These are phyloP conservation scores for Petunia secreta DNA, from an alignment of 257 asterid genomes.

Conservation along the genomic window DNA sequence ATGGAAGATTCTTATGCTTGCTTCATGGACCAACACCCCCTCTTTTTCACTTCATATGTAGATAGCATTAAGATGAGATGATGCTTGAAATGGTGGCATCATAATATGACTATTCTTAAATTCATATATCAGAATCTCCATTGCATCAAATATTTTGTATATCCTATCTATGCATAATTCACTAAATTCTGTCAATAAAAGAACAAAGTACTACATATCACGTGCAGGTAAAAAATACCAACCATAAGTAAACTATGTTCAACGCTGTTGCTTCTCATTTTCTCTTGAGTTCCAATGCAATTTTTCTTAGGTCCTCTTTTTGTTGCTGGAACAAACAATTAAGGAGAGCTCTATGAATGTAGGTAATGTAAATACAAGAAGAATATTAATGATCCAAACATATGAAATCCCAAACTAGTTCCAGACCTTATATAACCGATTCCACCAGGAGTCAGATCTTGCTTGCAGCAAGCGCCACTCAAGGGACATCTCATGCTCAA, in stretches of 20 bases:
- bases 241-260: conserved; percentile 31
- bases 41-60: background rate
- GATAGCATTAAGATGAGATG: background rate
- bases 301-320: conserved; percentile 38
- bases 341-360: conserved; percentile 17
- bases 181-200: background rate
- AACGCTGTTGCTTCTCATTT: conserved; percentile 37
- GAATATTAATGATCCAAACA: conserved; percentile 18
- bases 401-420: conserved; percentile 22
- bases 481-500: conserved; percentile 83
- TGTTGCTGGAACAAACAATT: conserved; percentile 48
- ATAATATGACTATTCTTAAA: conserved; percentile 13
- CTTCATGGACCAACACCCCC: background rate
- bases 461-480: conserved; percentile 72
- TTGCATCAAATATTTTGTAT: conserved; percentile 1
- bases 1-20: background rate
- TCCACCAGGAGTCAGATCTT: conserved; percentile 65
- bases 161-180: conserved; percentile 9
- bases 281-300: conserved; percentile 36
- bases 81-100: background rate
- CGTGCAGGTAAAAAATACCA: conserved; percentile 10
- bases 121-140: background rate
- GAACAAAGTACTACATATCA: background rate
- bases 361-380: background rate
- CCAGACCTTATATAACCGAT: conserved; percentile 61